A percentile compares a stretch with the other conserved stretches of the same genome.
Conservation (phyloP, 192 early-diverging fungal species). For the Backusella parvicylindrica region DNA sequence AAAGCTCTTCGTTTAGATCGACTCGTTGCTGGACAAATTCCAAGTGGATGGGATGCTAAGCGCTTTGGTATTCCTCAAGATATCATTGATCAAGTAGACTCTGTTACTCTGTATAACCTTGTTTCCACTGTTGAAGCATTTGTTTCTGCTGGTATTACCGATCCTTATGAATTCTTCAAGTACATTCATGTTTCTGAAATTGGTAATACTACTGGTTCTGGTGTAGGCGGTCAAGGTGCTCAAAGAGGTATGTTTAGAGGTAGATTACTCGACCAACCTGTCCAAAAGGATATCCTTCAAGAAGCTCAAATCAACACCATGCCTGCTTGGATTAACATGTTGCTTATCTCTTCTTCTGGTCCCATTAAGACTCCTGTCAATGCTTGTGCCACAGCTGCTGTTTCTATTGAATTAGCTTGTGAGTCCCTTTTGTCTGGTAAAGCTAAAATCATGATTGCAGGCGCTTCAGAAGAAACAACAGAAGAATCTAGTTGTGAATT, state of each 20-base stretch:
- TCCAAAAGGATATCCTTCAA: conserved; percentile 93
- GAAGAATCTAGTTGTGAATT: conserved; percentile 94
- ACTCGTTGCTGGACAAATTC: conserved; percentile 90
- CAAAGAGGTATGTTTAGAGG: conserved; percentile 76
- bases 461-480: conserved; percentile 91
- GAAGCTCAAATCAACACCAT: conserved; percentile 95
- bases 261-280: conserved; percentile 74
- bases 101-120: conserved; percentile 83
- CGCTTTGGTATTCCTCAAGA: conserved; percentile 92
- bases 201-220: conserved; percentile 87
- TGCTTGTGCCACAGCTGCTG: conserved; percentile 89
- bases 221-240: conserved; percentile 83
- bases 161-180: conserved; percentile 96
- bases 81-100: conserved; percentile 89
- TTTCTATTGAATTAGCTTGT: conserved; percentile 88
- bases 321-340: conserved; percentile 96
- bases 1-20: conserved; percentile 93
- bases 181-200: conserved; percentile 94
- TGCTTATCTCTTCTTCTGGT: conserved; percentile 87
- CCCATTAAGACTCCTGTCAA: conserved; percentile 92
- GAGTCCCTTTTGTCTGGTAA: conserved; percentile 88
- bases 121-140: conserved; percentile 92
- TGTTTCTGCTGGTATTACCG: conserved; percentile 86
- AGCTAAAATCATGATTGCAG: conserved; percentile 91
- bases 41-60: conserved; percentile 91